Evolutionary conservation across 202 grass and related monocot genomes (phyloP).

Genomic region (Bolboschoenoplectus hybrid): DNA sequence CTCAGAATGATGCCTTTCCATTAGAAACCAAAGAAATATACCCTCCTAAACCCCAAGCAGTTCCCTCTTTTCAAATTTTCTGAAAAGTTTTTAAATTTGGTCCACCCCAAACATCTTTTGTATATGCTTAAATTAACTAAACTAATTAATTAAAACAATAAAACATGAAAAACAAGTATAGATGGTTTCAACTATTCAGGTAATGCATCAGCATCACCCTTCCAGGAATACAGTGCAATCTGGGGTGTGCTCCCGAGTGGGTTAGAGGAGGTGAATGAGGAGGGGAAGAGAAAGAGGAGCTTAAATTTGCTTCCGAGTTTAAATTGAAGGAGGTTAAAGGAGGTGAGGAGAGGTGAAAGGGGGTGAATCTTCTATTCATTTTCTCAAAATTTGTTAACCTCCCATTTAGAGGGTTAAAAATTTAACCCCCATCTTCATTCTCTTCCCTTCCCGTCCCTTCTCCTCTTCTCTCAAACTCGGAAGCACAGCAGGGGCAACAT

Average conservation of each 20-base stretch:
- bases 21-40: neutral
- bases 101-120: neutral
- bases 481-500: too few species aligned
- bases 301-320: too few species aligned
- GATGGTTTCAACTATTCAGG: neutral
- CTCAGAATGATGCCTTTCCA: neutral
- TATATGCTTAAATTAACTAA: neutral
- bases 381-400: too few species aligned
- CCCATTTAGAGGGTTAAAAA: too few species aligned
- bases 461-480: too few species aligned
- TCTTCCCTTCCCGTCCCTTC: too few species aligned
- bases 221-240: neutral
- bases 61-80: neutral
- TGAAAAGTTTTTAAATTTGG: neutral
- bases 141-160: neutral
- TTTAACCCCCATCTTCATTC: too few species aligned
- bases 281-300: too few species aligned
- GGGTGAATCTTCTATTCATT: too few species aligned
- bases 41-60: neutral
- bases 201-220: neutral
- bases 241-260: neutral
- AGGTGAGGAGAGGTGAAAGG: too few species aligned
- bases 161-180: neutral
- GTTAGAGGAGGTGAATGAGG: too few species aligned
- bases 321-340: too few species aligned